Evolutionary conservation across 139 green algal genomes (phyloP), one percentile per base, ranked within the genome.

Genomic region (Closterium sp.): DNA sequence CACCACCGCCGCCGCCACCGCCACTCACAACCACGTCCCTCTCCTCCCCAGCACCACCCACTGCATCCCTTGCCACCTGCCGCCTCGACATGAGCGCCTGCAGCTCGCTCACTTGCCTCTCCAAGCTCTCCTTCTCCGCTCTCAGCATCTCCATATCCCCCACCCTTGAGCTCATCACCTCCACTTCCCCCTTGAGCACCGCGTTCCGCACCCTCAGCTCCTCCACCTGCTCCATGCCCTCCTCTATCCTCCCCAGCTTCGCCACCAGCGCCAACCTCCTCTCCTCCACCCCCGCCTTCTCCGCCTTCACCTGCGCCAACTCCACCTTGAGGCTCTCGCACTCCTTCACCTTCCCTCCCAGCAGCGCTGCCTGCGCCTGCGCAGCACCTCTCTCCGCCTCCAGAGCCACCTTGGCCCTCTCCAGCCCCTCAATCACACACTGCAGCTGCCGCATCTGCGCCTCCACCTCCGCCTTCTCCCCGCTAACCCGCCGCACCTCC

Each of bases 401-500:
- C 24, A 93, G 62, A 9, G 85, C 85, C 1, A 90, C 90, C 29
- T 79, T 31, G 0, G 88, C 87, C 10, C 85, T 22, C 30, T 70
- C 31, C 22, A 93, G 85, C 85, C 50, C 90, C 31, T 93, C 90
- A 17, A 91, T 31, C 30, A 31, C 84, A 24, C 84, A 13, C 84
- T 31, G 84, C 84, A 31, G 28, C 84, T 32, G n/a, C 84, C 28
- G n/a, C 84, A 87, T 30, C 21, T 29, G 84, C 84, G 19, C 84
- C n/a, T 30, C 84, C n/a, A 87, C n/a, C 21, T 29, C n/a, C 84
- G 84, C 84, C n/a, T 31, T 30, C 84, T 87, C 84, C 84, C 28
- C 84, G 9, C 28, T 87, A 21, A 87, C 84, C 84, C 84, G 84
- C 84, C 28, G 84, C n/a, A 87, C n/a, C 84, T 87, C 84, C 50